Base-by-base conservation (phyloP, 352 stramenopile genomes). In the Pythium rhizo-oryzae region DNA sequence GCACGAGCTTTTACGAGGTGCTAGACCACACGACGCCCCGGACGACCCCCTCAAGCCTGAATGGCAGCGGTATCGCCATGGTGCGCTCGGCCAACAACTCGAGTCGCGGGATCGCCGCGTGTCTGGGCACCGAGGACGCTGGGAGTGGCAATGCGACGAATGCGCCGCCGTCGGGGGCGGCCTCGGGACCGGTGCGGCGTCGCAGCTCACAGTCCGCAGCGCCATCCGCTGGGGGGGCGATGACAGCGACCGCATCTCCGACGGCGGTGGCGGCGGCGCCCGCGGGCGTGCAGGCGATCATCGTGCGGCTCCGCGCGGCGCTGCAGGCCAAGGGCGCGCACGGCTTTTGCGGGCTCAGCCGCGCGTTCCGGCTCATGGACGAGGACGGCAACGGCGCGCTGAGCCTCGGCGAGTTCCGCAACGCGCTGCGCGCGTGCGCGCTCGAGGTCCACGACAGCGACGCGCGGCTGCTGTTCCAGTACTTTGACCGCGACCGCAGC, bases 401-500 rank as follows among this genome's bases (percentile, higher is more conserved):
- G 33, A 91, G 85, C 69, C 60, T 94, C 21, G 52, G 62, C 53
- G 91, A 97, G 64, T 96, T 97, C 62, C 81, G 87, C 24, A 79
- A 82, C 55, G 83, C 79, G 18, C 76, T 94, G 47, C 62, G 60
- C 21, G 84, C 88, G 15, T 82, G 81, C 24, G 71, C 81, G 19
- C 67, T 96, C 46, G 74, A 85, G 8, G 72, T 88, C 13, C 80
- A 59, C 1, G 84, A 92, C 54, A 74, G 71, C 8, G 84, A 94
- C 43, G 57, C 85, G 30, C 82, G 86, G 15, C 58, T 93, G 18
- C 72, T 95, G 8, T 95, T 97, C 65, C 73, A 91, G 57, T 90
- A 85, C 58, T 92, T 97, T 54, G 92, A 98, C 69, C 75, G 69
- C 28, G 87, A 97, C 66, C 67, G 80, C 23, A 91, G 84, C 55